phyloP scores from a whole-genome alignment of 129 eudicot species.

The Arctium minus region DNA sequence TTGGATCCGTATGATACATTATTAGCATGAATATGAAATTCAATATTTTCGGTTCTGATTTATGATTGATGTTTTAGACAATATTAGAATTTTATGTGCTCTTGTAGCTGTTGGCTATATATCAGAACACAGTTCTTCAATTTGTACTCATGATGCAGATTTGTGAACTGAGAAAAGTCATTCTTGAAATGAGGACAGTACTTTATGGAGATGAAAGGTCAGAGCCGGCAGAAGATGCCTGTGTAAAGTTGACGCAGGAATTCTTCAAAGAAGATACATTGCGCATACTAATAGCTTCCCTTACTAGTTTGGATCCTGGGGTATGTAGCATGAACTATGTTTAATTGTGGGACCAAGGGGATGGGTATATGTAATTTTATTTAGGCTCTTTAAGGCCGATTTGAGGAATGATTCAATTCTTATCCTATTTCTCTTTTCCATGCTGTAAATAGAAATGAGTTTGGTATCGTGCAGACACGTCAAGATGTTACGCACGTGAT shows the following conservation, averaged over 20 bases:
- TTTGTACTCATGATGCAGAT: conserved; percentile 26
- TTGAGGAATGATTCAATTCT: conserved; percentile 12
- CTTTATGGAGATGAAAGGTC: conserved; percentile 43
- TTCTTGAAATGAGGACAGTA: conserved; percentile 44
- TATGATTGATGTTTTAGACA: neutral
- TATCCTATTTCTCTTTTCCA: conserved; percentile 2
- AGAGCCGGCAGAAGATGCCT: conserved; percentile 45
- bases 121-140: neutral
- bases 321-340: conserved; percentile 18
- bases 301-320: conserved; percentile 45
- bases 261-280: conserved; percentile 43
- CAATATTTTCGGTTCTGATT: neutral
- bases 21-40: neutral
- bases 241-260: conserved; percentile 45
- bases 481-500: conserved; percentile 51
- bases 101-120: neutral
- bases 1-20: neutral
- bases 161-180: conserved; percentile 38
- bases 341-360: conserved; percentile 10
- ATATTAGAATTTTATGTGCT: neutral
- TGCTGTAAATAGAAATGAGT: conserved; percentile 30
- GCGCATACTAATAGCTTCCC: conserved; percentile 29
- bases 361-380: conserved; percentile 10
- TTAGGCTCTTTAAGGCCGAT: neutral
- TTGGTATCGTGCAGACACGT: conserved; percentile 41